Evolutionary conservation across 805 yeast genomes (phyloP).

Genomic region (Ogataea pignaliae): DNA sequence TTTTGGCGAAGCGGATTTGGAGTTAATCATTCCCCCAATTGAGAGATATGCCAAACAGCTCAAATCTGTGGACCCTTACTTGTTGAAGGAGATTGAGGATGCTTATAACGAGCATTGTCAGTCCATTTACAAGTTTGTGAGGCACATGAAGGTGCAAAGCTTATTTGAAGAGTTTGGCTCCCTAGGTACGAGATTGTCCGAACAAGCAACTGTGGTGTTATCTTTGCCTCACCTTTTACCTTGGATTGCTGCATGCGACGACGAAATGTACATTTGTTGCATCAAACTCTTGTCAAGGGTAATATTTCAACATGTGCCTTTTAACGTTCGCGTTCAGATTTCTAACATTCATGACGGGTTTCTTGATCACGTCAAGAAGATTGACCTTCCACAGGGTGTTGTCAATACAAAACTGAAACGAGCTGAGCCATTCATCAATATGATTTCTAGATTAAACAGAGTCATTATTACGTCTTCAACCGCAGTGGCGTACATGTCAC

Average conservation of each 20-base stretch:
- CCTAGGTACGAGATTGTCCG: constrained; percentile 52
- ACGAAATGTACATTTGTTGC: constrained; percentile 49
- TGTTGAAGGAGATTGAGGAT: constrained; percentile 36
- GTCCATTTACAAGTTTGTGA: constrained; percentile 56
- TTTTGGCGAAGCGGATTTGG: constrained; percentile 8
- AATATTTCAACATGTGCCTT: constrained; percentile 56
- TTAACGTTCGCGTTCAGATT: constrained; percentile 48
- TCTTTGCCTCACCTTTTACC: constrained; percentile 41
- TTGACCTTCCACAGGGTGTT: constrained; percentile 47
- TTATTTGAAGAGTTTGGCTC: constrained; percentile 49
- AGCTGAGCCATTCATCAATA: constrained; percentile 31
- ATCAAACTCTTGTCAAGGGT: constrained; percentile 59
- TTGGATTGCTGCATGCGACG: constrained; percentile 71
- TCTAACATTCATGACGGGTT: constrained; percentile 47
- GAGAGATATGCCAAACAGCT: constrained; percentile 9
- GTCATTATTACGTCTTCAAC: constrained; percentile 23
- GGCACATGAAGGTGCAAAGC: constrained; percentile 63
- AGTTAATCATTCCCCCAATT: constrained; percentile 13
- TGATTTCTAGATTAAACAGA: constrained; percentile 16
- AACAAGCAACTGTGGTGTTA: constrained; percentile 58
- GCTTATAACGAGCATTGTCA: constrained; percentile 63
- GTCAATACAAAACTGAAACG: constrained; percentile 47
- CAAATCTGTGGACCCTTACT: constrained; percentile 6
- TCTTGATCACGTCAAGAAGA: constrained; percentile 38
- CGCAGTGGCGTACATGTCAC: constrained; percentile 45